Evolutionary conservation across 2,329 filamentous ascomycete species (phyloP).

Genomic region (Calonectria multiphialidica): DNA sequence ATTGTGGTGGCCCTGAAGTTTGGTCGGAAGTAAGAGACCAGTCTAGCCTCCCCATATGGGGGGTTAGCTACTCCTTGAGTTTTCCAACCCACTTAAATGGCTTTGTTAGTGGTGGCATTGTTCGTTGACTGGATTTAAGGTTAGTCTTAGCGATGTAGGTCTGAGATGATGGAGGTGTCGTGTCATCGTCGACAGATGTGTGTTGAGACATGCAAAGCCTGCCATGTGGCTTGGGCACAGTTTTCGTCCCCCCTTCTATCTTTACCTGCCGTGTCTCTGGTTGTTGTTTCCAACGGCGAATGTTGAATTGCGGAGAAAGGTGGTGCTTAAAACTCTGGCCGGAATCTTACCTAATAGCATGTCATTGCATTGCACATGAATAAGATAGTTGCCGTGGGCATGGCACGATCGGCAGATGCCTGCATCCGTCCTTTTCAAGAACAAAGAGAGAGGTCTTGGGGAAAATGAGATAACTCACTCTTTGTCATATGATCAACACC

Average conservation of each 20-base stretch:
- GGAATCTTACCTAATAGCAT: background rate
- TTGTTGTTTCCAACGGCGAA: background rate
- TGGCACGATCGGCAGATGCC: background rate
- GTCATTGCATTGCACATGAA: background rate
- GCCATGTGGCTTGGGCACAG: background rate
- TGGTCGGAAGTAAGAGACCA: background rate
- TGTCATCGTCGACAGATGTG: background rate
- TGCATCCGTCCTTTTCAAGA: background rate
- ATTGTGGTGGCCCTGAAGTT: background rate
- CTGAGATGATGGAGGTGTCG: background rate
- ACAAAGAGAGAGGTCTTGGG: background rate
- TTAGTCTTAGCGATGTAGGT: conserved; percentile 8
- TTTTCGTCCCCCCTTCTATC: background rate
- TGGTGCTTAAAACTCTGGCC: background rate
- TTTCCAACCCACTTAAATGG: conserved; percentile 1
- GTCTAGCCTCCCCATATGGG: background rate
- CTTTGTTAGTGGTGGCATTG: conserved; percentile 7
- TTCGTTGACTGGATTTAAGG: conserved; percentile 1
- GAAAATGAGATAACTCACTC: conserved; percentile 2
- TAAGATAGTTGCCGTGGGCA: background rate
- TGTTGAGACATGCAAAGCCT: background rate
- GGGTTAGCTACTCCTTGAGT: background rate
- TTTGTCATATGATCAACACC: background rate
- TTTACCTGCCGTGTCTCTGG: background rate
- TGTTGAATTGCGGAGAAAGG: background rate